Conservation (phyloP, 306 rosid genomes). For the Vachellia collinsii region DNA sequence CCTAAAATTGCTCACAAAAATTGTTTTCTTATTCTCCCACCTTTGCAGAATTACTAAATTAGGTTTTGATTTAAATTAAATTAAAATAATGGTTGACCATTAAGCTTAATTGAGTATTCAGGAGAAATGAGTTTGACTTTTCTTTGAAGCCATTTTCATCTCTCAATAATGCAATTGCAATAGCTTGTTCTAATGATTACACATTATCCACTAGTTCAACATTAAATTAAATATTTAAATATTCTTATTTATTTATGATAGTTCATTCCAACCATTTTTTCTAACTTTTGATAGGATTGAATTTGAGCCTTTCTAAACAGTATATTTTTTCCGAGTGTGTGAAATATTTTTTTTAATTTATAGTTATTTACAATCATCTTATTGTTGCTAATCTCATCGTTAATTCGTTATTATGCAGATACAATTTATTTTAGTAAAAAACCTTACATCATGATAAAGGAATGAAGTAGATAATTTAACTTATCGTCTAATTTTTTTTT, state of each 20-base stretch:
- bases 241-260: neutral
- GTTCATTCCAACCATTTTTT: neutral
- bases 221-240: neutral
- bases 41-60: neutral
- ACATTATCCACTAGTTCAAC: neutral
- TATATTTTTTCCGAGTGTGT: no score
- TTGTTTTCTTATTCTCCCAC: neutral
- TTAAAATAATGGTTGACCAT: neutral
- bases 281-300: no score
- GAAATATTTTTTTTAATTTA: no score
- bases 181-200: neutral
- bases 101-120: neutral
- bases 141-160: neutral
- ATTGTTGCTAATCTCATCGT: neutral
- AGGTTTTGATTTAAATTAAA: neutral
- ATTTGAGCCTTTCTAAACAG: no score
- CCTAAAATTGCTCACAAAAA: neutral
- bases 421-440: neutral
- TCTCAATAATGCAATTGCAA: neutral
- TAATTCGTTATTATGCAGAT: no score
- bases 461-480: neutral
- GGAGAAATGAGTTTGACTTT: neutral
- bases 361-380: no score
- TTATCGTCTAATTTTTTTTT: no score
- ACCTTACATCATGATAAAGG: neutral